These are phyloP conservation scores for Moesziomyces sp. DNA, from an alignment of 1,284 basidiomycete species.

Conservation along the genomic window DNA sequence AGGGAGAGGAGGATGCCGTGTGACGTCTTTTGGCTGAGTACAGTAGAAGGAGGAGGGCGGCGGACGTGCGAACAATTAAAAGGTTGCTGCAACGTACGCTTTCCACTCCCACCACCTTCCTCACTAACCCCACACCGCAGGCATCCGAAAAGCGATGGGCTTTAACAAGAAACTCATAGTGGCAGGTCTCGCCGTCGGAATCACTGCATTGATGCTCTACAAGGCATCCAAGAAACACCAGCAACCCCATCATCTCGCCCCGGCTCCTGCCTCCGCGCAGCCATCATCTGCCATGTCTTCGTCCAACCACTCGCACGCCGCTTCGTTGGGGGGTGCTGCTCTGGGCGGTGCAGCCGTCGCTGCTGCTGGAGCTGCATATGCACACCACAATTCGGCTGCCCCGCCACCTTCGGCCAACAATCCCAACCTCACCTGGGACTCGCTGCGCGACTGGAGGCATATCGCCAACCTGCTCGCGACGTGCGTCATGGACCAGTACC, in stretches of 20 bases:
- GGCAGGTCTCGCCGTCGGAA: conserved; percentile 57
- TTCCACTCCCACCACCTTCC: no score
- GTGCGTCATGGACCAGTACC: conserved; percentile 57
- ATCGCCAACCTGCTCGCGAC: conserved; percentile 55
- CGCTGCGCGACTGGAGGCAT: conserved; percentile 45
- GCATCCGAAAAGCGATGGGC: conserved; percentile 24
- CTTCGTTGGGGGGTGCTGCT: conserved; percentile 27
- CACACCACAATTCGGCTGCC: conserved; percentile 16
- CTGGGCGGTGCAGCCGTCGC: conserved; percentile 42
- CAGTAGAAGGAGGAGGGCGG: no score
- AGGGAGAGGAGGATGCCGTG: not conserved
- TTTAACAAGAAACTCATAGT: conserved; percentile 61
- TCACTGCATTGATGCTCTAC: conserved; percentile 56
- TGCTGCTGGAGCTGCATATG: conserved; percentile 40
- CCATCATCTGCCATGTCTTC: conserved; percentile 10
- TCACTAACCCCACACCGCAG: no score
- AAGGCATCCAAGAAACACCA: conserved; percentile 55
- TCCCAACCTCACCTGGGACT: conserved; percentile 42
- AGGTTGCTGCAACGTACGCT: no score
- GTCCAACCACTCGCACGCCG: conserved; percentile 15
- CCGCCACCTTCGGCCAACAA: conserved; percentile 15
- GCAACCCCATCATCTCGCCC: conserved; percentile 13
- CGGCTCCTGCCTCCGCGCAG: not conserved
- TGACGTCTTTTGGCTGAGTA: not conserved
- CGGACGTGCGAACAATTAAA: no score